These are phyloP conservation scores for Dioszegia hungarica DNA, from an alignment of 768 basidiomycete genomes.

Conservation along the genomic window DNA sequence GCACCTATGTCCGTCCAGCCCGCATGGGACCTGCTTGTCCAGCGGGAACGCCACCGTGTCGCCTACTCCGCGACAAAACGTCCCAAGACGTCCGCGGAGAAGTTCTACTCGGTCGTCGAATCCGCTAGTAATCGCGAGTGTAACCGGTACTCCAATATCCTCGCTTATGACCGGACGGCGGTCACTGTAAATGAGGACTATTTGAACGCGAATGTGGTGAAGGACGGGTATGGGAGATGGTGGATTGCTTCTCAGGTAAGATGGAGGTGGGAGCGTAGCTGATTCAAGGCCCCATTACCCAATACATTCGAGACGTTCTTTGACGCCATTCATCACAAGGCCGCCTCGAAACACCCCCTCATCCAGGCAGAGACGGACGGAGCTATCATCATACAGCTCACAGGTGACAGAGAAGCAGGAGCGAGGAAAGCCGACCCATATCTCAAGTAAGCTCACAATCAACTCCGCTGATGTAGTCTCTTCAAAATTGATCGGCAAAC, in stretches of 20 bases:
- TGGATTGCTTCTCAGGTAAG: constrained; percentile 49
- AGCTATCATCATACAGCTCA: constrained; percentile 47
- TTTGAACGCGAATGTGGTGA: constrained; percentile 48
- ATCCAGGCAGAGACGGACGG: constrained; percentile 5
- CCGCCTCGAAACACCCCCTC: constrained; percentile 28
- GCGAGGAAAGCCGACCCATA: constrained; percentile 47
- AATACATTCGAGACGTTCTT: constrained; percentile 38
- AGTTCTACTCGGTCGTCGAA: constrained; percentile 35
- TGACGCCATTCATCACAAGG: constrained; percentile 23
- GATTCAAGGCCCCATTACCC: constrained; percentile 44
- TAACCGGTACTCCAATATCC: constrained; percentile 45
- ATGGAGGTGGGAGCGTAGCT: background rate
- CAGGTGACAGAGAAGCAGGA: constrained; percentile 39
- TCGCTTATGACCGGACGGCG: constrained; percentile 46
- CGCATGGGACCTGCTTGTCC: constrained; percentile 1
- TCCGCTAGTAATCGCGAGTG: constrained; percentile 14
- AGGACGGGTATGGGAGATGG: constrained; percentile 34
- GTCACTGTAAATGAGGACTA: constrained; percentile 36
- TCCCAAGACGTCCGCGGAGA: background rate
- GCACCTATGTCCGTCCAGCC: background rate
- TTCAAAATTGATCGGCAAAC: background rate
- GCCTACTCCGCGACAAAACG: background rate
- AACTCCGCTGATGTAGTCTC: background rate
- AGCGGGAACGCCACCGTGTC: background rate
- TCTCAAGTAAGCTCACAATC: constrained; percentile 6